Base-by-base conservation (phyloP, 2,329 filamentous ascomycete species). In the Fusarium xylarioides region DNA sequence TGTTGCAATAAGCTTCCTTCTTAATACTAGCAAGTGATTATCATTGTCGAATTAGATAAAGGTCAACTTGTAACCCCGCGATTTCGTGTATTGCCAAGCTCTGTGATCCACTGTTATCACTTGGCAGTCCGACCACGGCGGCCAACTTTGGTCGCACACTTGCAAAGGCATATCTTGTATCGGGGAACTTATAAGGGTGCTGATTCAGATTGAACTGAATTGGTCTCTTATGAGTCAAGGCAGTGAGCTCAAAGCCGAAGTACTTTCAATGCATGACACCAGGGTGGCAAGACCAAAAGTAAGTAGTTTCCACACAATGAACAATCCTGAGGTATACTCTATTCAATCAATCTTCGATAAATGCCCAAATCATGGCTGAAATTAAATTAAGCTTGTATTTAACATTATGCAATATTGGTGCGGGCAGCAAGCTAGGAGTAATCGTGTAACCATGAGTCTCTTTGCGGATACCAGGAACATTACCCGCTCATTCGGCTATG, bases 1-100 rank as follows among this genome's bases (percentile, higher is more conserved):
- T 26, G 19, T 35, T 19, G 5, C 23, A 35, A 1, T 32, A 40
- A 62, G 59, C 59, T 62, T 34, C 59, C 59, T 44, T 58, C 37
- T 58, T 35, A 15, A 46, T 37, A 11, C 55, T 62, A 46, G 59
- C 40, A 44, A 19, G 8, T n/a, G 52, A n/a, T 7, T 3, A 37
- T 21, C 35, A 44, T 56, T 56, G 9, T 56, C 38, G 9, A 56
- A 61, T 61, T 5, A 15, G 23, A 40, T 32, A 4, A 34, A 42
- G 56, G 19, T 26, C 9, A 2, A 16, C 10, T 32, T 28, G 9
- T 10, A 11, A 56, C 58, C 49, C 58, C 58, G 38, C 58, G 35
- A 61, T 35, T 23, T 43, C 7, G 3, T 32, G 23, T 23, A 5
- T 28, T 37, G 49, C 58, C 58, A 61, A 61, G 58, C 11, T 19